Conservation (phyloP, 805 yeast species). For the Monosporozyma solicola region DNA sequence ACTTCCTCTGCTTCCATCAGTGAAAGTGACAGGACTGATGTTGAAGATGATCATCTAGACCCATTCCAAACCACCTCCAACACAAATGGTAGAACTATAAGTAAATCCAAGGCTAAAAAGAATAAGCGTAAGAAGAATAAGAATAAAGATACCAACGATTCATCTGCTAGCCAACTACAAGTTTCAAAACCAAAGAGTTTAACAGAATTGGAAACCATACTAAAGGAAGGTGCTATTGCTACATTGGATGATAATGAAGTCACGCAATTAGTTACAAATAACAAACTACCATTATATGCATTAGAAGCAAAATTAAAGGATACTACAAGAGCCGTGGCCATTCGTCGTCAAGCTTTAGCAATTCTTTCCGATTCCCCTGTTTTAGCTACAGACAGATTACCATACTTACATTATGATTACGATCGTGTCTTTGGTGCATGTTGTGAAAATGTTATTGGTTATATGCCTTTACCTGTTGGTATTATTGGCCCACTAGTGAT, state of each 20-base stretch:
- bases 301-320: conserved; percentile 86
- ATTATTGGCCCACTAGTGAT: conserved; percentile 94
- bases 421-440: conserved; percentile 98
- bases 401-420: conserved; percentile 78
- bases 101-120: neutral
- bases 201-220: conserved; percentile 54
- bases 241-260: conserved; percentile 67
- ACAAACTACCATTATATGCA: conserved; percentile 87
- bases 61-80: neutral
- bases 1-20: neutral
- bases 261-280: conserved; percentile 55
- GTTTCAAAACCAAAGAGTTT: conserved; percentile 35
- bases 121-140: conserved; percentile 3
- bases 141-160: neutral
- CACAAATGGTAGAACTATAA: neutral
- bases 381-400: conserved; percentile 64
- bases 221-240: conserved; percentile 66
- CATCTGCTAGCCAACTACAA: neutral
- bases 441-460: conserved; percentile 97
- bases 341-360: conserved; percentile 88
- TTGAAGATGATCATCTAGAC: conserved; percentile 8
- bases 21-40: conserved; percentile 13
- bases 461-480: conserved; percentile 94
- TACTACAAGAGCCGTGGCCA: conserved; percentile 83
- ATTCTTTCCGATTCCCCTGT: conserved; percentile 75